phyloP scores from a whole-genome alignment of 352 stramenopile species.

The Hyaloperonospora arabidopsidis region DNA sequence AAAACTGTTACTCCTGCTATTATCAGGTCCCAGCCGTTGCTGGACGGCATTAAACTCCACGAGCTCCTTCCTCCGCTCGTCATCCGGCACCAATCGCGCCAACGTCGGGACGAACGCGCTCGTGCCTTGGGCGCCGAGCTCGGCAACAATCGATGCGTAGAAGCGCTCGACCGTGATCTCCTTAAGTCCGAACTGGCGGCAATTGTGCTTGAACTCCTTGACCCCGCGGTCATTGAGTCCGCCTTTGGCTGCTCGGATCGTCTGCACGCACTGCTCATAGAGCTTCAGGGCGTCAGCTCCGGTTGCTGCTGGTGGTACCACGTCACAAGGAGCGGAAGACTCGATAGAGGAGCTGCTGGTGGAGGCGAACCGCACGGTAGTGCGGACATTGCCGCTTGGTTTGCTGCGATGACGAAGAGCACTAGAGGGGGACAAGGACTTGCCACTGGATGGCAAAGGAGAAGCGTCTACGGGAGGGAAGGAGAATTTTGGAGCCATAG shows the following conservation, averaged over 20 bases:
- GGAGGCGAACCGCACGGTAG: neutral
- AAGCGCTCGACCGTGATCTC: slow-evolving; percentile 51
- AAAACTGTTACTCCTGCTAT: slow-evolving; percentile 10
- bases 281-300: slow-evolving; percentile 42
- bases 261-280: slow-evolving; percentile 52
- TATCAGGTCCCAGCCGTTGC: slow-evolving; percentile 2
- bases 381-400: too few species aligned
- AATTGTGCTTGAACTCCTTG: slow-evolving; percentile 62
- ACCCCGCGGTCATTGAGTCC: slow-evolving; percentile 51
- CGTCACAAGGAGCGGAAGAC: neutral
- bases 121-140: slow-evolving; percentile 39
- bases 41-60: slow-evolving; percentile 46
- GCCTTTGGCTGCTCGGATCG: slow-evolving; percentile 40
- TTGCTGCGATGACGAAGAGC: too few species aligned
- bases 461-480: too few species aligned
- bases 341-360: neutral
- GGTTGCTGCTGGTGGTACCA: slow-evolving; percentile 42
- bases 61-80: slow-evolving; percentile 38
- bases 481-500: too few species aligned
- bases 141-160: slow-evolving; percentile 41
- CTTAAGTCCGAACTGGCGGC: slow-evolving; percentile 40
- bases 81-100: slow-evolving; percentile 46
- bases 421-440: too few species aligned
- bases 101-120: slow-evolving; percentile 40
- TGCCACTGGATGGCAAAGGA: too few species aligned